Evolutionary conservation across 208 protist genomes (phyloP), one percentile per base, ranked within the genome.

Genomic region (Leishmania mexicana): DNA sequence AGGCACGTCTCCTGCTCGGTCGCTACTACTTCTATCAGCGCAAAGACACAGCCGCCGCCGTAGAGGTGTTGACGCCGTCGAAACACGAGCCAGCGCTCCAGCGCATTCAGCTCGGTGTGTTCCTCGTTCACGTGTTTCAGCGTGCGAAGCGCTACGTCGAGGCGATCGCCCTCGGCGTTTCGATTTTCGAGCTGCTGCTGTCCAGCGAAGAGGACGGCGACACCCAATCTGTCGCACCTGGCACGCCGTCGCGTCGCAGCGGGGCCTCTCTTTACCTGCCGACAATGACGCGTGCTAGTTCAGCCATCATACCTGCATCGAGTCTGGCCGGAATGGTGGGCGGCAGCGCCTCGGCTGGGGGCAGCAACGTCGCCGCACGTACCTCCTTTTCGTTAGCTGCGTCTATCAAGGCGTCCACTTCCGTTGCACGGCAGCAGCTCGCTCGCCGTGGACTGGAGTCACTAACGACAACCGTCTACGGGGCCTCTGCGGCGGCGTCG

Each of bases 201-300:
- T 92, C 90, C 58, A 94, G 91, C 71, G 81, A 89, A 54, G 93
- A 98, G 67, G 95, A 96, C 79, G 95, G 95, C 31, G 95, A 98
- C 71, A 87, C 92, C 31, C 87, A 94, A 78, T 96, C 93, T 8
- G 91, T 96, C 49, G 93, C 91, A 13, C 89, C 91, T 1, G 92
- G 92, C 28, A 87, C 82, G 79, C 45, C 84, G 79, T 71, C 76
- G 67, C 79, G 78, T 38, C 86, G 92, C 45, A 83, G 85, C 21
- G 77, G 84, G 0, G 80, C 85, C 53, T 57, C 90, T 75, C 87
- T 97, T n/a, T 85, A 75, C 40, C 87, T 96, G 82, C 95, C 95
- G 1, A 92, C 92, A 13, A 85, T 98, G 70, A 95, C 93, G 7
- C 87, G 90, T 17, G 95, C 95, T 0, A 96, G 89, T 79, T 98